Base-by-base conservation (phyloP, 345 rosid species). In the Theobroma cacao region DNA sequence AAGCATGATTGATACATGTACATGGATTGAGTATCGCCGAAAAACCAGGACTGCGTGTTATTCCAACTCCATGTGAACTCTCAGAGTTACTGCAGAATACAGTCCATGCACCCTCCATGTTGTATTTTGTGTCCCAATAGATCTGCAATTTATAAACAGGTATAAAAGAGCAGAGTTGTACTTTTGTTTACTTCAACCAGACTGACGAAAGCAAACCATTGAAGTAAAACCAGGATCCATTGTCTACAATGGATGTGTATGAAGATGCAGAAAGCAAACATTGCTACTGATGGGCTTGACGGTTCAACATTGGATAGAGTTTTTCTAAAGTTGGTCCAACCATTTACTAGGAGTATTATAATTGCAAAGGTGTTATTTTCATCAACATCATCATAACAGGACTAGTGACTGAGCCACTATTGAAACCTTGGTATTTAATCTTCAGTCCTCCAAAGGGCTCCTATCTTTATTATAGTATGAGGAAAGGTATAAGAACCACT, bases 21-120 rank as follows among this genome's bases (percentile, higher is more conserved):
- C 43, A 80, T 14, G 86, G 80, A 30, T 65, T 22, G 43, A 71
- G 14, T 5, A 84, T 20, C 12, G 74, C 45, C 33, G 72, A 61
- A 58, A 78, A 78, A 43, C 58, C 75, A 14, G 53, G 48, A 75
- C 31, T 24, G 72, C 78, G 60, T 31, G 26, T 78, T n/a, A 53
- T 52, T 47, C 72, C 78, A 60, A 53, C 56, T 61, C 48, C 68
- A 9, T 34, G 45, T 9, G 79, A 59, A 53, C 84, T 31, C 50
- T 58, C 70, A 31, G 79, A 68, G 45, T 58, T 24, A 17, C 22
- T 31, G 72, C 83, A 82, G 67, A 82, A 82, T 3, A 66, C 31
- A 30, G 74, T 66, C 87, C 83, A 80, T n/a, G 72, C 22, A 26
- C 75, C 75, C 30, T 58, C 78, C 85, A 85, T 43, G 38, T 26